Evolutionary conservation across 176 grass and related monocot species (phyloP), one percentile per base, ranked within the genome.

Genomic region (Aegilops longissima): DNA sequence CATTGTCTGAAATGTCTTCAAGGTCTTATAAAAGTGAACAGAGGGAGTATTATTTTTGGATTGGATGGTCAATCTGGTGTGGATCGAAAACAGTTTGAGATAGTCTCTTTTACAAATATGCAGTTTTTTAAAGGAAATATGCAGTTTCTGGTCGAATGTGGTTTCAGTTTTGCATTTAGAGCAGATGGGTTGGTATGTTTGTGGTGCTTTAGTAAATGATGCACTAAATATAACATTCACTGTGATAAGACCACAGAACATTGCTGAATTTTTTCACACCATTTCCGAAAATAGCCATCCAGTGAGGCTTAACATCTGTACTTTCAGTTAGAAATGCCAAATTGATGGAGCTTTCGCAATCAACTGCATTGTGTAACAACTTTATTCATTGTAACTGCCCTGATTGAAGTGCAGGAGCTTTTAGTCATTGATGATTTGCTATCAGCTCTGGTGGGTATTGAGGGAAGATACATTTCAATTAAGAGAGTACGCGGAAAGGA

Each of bases 351-450:
- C 70, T 80, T 83, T 66, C 11, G 38, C 44, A 61, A 89, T 75
- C 12, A 39, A 47, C 30, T 76, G 3, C 20, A 44, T 40, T 73
- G 9, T 6, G 4, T 75, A 58, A 62, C 62, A 54, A 63, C 5
- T 44, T 68, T 59, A 27, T 70, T 79, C 21, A 81, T 73, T 1
- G 12, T 77, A 61, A 63, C 16, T 68, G 6, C 20, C 80, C 16
- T 88, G 65, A 73, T 73, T 83, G 33, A 66, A 85, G 88, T 70
- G 23, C 87, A 99, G 97, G 97, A 99, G 80, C 93, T 95, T 86
- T 88, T 99, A 86, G 90, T 96, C 66, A 96, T 99, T 34, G 97
- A 99, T 78, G 97, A 99, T 91, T 91, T 99, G 82, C 89, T 99
- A 23, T 96, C 92, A 47, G 92, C 92, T 45, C 89, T 99, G 30